phyloP scores from a whole-genome alignment of 2,329 filamentous ascomycete species.

The Zymoseptoria tritici region DNA sequence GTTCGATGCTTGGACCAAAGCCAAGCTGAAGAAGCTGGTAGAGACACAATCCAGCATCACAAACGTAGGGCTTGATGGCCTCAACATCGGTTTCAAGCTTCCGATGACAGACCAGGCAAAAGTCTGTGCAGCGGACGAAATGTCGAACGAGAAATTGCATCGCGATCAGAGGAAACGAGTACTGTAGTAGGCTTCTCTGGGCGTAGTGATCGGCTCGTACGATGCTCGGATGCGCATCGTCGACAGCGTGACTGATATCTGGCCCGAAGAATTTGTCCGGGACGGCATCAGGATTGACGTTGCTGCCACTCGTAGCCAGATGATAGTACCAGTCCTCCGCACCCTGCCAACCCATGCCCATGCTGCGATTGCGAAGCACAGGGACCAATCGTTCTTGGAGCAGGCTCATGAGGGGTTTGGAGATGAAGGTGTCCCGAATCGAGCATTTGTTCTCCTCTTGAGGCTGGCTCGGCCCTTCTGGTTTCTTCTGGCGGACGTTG shows the following conservation, averaged over 20 bases:
- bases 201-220: conserved; percentile 46
- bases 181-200: conserved; percentile 6
- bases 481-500: conserved; percentile 26
- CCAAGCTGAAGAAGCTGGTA: conserved; percentile 86
- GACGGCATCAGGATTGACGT: conserved; percentile 27
- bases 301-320: conserved; percentile 4
- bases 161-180: conserved; percentile 50
- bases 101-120: conserved; percentile 77
- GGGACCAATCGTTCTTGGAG: conserved; percentile 61
- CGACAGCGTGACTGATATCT: conserved; percentile 16
- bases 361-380: conserved; percentile 49
- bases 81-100: conserved; percentile 58
- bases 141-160: conserved; percentile 74
- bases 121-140: conserved; percentile 73
- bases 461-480: conserved; percentile 16
- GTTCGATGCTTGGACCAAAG: conserved; percentile 76
- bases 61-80: conserved; percentile 68
- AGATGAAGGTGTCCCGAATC: conserved; percentile 60
- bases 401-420: conserved; percentile 60
- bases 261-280: conserved; percentile 34
- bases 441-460: conserved; percentile 19
- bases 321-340: conserved; percentile 53
- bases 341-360: conserved; percentile 57
- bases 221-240: conserved; percentile 36
- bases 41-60: conserved; percentile 65